A percentile compares a stretch with the other conserved stretches of the same genome.
phyloP scores from a whole-genome alignment of 1,284 basidiomycete species.

The Nidula niveotomentosa region DNA sequence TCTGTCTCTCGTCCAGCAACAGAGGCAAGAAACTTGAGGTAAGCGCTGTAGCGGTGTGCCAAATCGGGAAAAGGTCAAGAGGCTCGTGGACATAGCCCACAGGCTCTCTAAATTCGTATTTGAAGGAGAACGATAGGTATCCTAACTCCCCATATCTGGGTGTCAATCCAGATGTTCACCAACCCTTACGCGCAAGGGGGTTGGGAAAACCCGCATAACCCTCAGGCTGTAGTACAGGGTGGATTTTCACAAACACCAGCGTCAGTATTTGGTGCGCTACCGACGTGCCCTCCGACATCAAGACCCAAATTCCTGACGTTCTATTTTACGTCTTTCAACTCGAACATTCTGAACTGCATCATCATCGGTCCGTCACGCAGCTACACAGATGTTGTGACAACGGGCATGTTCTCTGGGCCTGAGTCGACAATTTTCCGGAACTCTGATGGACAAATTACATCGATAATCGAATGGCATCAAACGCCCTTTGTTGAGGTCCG shows the following conservation, averaged over 20 bases:
- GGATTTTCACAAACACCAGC: not conserved
- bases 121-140: no score
- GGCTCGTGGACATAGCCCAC: no score
- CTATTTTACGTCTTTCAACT: slow-evolving; percentile 21
- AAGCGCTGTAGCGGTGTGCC: no score
- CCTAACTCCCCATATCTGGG: no score
- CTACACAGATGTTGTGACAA: slow-evolving; percentile 8
- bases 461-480: slow-evolving; percentile 17
- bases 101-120: no score
- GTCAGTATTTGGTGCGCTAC: not conserved
- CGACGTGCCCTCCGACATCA: not conserved
- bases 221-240: slow-evolving; percentile 7
- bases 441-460: slow-evolving; percentile 10
- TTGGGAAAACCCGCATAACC: slow-evolving; percentile 22
- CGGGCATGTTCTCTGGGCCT: slow-evolving; percentile 3
- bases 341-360: slow-evolving; percentile 23
- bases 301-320: slow-evolving; percentile 20
- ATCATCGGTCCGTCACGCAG: slow-evolving; percentile 19
- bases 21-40: no score
- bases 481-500: slow-evolving; percentile 17
- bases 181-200: slow-evolving; percentile 29
- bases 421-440: slow-evolving; percentile 17
- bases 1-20: no score
- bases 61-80: no score
- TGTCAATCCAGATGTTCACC: slow-evolving; percentile 1